Evolutionary conservation across 2,329 filamentous ascomycete species (phyloP).

Genomic region (Fusarium torreyae): DNA sequence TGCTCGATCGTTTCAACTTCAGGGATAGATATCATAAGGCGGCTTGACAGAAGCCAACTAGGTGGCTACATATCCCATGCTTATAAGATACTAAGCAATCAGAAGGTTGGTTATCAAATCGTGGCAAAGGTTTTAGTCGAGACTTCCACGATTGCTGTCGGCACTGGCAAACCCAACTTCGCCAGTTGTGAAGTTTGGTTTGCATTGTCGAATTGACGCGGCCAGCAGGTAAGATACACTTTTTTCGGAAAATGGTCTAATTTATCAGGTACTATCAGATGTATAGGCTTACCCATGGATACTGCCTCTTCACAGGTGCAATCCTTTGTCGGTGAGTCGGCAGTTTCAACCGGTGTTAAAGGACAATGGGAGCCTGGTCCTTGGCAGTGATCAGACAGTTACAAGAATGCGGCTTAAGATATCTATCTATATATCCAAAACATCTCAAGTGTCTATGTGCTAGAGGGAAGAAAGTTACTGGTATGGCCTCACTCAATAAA

Average conservation of each 20-base stretch:
- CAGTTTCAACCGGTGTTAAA: not conserved
- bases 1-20: not conserved
- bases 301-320: not conserved
- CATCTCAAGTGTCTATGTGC: too few relatives aligned
- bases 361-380: too few relatives aligned
- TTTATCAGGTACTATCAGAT: too few relatives aligned
- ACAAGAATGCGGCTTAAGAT: too few relatives aligned
- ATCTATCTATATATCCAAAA: too few relatives aligned
- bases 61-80: not conserved
- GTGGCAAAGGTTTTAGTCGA: not conserved
- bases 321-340: not conserved
- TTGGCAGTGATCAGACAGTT: too few relatives aligned
- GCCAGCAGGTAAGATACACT: not conserved
- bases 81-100: not conserved
- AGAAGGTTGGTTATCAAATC: not conserved
- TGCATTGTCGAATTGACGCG: not conserved
- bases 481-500: not conserved
- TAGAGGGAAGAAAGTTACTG: too few relatives aligned
- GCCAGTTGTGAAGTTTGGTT: not conserved
- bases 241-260: not conserved
- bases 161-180: not conserved
- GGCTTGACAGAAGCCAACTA: not conserved
- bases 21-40: not conserved
- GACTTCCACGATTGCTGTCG: not conserved
- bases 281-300: too few relatives aligned